Conservation (phyloP, 306 rosid genomes). For the Vigna mungo region DNA sequence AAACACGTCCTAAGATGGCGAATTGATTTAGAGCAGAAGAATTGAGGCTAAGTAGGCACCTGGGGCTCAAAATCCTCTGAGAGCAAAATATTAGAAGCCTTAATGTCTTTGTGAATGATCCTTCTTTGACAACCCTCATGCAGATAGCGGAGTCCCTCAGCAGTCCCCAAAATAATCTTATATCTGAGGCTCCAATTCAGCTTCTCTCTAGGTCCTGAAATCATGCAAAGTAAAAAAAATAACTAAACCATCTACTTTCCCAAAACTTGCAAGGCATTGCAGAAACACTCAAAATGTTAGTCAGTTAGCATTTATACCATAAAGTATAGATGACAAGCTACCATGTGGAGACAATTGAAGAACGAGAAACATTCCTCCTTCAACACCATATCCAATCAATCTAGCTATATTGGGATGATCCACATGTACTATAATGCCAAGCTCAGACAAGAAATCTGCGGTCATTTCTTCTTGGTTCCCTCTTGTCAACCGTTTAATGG, state of each 20-base stretch:
- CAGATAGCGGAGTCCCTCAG: conserved; percentile 89
- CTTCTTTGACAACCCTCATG: conserved; percentile 96
- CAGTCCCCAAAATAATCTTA: conserved; percentile 82
- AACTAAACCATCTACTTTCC: neutral
- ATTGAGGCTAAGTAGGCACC: conserved; percentile 54
- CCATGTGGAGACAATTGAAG: conserved; percentile 97
- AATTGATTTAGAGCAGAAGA: conserved; percentile 21
- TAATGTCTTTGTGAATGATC: conserved; percentile 94
- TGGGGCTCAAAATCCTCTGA: conserved; percentile 93
- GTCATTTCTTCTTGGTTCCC: conserved; percentile 96
- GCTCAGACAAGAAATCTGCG: conserved; percentile 96
- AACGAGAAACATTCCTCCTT: conserved; percentile 99
- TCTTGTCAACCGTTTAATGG: conserved; percentile 77
- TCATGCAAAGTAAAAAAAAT: conserved; percentile 6
- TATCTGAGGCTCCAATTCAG: conserved; percentile 78
- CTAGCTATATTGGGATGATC: conserved; percentile 95
- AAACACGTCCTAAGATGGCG: neutral
- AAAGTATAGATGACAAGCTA: conserved; percentile 83
- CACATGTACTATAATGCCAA: conserved; percentile 93
- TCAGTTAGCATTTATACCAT: conserved; percentile 64
- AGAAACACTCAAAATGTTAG: conserved; percentile 22
- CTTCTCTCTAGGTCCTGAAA: conserved; percentile 81
- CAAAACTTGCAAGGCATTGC: conserved; percentile 11
- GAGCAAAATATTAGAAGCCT: conserved; percentile 93
- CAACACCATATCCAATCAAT: conserved; percentile 94